Conservation (phyloP, 176 grass and related monocot genomes). For the Hyparrhenia diplandra region DNA sequence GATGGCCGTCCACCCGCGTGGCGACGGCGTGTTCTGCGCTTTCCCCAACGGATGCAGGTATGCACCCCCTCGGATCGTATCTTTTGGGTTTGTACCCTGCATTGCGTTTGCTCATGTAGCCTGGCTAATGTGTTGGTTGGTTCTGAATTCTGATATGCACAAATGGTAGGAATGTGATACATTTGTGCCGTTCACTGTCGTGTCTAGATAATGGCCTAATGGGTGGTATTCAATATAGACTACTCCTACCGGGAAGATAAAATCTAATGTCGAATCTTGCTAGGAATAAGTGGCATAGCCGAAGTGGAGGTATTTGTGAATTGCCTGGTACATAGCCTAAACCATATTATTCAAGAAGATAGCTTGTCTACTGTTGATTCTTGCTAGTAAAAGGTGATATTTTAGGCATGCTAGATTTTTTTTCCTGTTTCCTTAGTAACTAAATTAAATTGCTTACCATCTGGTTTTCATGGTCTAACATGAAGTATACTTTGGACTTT, state of each 20-base stretch:
- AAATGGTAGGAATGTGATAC: neutral
- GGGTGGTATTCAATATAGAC: neutral
- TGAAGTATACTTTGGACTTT: neutral
- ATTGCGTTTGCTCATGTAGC: neutral
- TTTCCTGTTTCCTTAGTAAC: neutral
- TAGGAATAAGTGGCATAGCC: neutral
- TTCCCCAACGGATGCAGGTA: slow-evolving; percentile 83
- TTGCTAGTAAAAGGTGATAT: neutral
- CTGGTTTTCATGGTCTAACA: neutral
- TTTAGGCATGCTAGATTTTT: neutral
- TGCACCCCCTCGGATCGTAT: slow-evolving; percentile 13
- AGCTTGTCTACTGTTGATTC: neutral
- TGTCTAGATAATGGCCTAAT: neutral
- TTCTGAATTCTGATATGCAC: neutral
- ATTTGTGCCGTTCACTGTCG: neutral
- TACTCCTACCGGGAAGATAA: neutral
- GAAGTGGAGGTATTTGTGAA: neutral
- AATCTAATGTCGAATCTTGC: neutral
- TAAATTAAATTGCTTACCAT: neutral
- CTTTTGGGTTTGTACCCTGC: neutral
- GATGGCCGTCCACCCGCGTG: slow-evolving; percentile 83
- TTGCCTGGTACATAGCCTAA: neutral
- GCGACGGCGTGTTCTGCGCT: slow-evolving; percentile 62
- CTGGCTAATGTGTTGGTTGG: neutral
- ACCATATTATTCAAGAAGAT: neutral